Evolutionary conservation across 176 grass and related monocot species (phyloP).

Genomic region (Areca catechu): DNA sequence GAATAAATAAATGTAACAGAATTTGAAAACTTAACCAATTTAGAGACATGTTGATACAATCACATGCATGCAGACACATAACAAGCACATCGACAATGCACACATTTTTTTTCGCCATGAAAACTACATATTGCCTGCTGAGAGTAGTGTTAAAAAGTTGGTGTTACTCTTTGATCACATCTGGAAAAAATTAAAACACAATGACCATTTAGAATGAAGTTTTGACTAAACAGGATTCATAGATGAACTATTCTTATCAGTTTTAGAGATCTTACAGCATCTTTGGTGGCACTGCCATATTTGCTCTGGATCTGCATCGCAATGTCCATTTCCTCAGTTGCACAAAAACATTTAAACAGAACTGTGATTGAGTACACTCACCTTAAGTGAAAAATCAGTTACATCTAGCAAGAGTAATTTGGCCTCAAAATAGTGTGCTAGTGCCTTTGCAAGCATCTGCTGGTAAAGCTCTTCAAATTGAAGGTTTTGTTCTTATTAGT

Average conservation of each 20-base stretch:
- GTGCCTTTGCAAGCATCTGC: slow-evolving; percentile 90
- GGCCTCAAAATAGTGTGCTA: slow-evolving; percentile 76
- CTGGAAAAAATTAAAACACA: background rate
- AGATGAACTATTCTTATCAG: background rate
- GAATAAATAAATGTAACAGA: too few species aligned
- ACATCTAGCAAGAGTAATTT: slow-evolving; percentile 83
- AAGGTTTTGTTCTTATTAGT: slow-evolving; percentile 21
- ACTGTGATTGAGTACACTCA: slow-evolving; percentile 21
- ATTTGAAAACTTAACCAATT: too few species aligned
- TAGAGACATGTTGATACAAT: too few species aligned
- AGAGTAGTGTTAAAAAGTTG: too few species aligned
- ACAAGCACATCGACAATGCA: too few species aligned
- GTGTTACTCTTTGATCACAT: too few species aligned
- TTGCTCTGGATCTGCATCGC: slow-evolving; percentile 57
- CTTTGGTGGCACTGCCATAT: slow-evolving; percentile 47
- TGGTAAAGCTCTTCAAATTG: slow-evolving; percentile 83
- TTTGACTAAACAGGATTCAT: background rate
- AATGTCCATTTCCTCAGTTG: slow-evolving; percentile 1
- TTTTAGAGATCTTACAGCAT: slow-evolving; percentile 31
- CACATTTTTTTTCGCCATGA: too few species aligned
- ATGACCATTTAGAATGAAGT: background rate
- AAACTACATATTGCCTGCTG: too few species aligned
- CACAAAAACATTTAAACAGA: background rate
- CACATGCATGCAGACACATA: too few species aligned
- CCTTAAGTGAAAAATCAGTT: slow-evolving; percentile 85